A percentile compares a stretch with the other conserved stretches of the same genome.
phyloP scores from a whole-genome alignment of 306 rosid species.

The Vicia sativa region DNA sequence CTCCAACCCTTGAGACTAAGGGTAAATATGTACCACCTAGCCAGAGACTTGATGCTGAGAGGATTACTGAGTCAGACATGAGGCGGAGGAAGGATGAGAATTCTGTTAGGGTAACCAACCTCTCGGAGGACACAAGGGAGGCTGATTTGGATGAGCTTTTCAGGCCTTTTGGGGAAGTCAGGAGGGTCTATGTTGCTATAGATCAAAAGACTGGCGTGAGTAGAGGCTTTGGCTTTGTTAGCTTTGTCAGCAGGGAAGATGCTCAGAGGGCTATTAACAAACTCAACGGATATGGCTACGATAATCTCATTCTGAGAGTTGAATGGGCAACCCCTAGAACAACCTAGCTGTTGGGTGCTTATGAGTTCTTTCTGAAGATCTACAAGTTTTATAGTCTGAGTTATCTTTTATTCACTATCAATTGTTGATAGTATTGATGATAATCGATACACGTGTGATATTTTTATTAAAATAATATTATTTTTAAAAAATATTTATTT shows the following conservation, averaged over 20 bases:
- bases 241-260: constrained; percentile 90
- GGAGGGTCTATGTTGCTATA: constrained; percentile 89
- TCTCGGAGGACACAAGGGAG: constrained; percentile 92
- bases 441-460: no score
- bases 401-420: no score
- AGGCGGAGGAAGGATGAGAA: constrained; percentile 91
- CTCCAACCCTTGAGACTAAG: constrained; percentile 59
- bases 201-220: constrained; percentile 88
- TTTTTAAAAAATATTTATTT: no score
- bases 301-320: constrained; percentile 61
- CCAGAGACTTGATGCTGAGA: constrained; percentile 72
- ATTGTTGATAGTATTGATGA: no score
- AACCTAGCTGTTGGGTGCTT: constrained; percentile 2
- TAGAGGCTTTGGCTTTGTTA: constrained; percentile 95
- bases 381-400: constrained; percentile 22
- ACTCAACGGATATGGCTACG: constrained; percentile 93
- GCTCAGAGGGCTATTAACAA: constrained; percentile 93
- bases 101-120: constrained; percentile 94
- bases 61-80: constrained; percentile 90
- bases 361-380: constrained; percentile 1
- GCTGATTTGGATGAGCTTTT: constrained; percentile 90
- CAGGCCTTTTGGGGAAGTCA: constrained; percentile 87
- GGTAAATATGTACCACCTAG: constrained; percentile 84
- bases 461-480: no score
- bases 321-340: constrained; percentile 61